Evolutionary conservation across 257 asterid species (phyloP).

Genomic region (Coffea eugenioides): DNA sequence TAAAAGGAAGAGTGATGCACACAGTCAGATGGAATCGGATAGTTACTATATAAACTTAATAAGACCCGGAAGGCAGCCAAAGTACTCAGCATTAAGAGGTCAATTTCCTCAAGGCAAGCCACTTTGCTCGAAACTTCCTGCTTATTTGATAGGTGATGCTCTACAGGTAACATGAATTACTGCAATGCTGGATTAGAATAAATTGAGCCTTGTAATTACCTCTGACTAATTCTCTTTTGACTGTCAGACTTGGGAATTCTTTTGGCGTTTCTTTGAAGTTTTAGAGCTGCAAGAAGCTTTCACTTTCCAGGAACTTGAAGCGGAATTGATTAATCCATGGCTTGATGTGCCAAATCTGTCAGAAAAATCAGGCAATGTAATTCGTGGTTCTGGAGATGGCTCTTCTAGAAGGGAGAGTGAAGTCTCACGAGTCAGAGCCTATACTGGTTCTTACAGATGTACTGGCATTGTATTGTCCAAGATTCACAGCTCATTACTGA

Average conservation of each 20-base stretch:
- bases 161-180: constrained; percentile 59
- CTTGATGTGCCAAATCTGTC: constrained; percentile 39
- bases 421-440: constrained; percentile 40
- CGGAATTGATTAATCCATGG: constrained; percentile 78
- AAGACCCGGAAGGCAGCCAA: constrained; percentile 35
- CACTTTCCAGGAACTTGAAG: constrained; percentile 75
- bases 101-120: constrained; percentile 74
- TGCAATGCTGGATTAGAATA: constrained; percentile 1
- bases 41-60: constrained; percentile 39
- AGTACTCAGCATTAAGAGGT: constrained; percentile 42
- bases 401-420: constrained; percentile 31
- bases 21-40: constrained; percentile 26
- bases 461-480: constrained; percentile 59
- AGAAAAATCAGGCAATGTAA: constrained; percentile 30
- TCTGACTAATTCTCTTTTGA: constrained; percentile 27
- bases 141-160: constrained; percentile 76
- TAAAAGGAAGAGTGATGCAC: constrained; percentile 47
- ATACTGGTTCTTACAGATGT: constrained; percentile 30
- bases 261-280: constrained; percentile 69
- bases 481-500: constrained; percentile 58
- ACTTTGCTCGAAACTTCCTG: constrained; percentile 66
- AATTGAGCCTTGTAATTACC: constrained; percentile 12
- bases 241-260: constrained; percentile 83
- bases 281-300: constrained; percentile 65
- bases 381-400: constrained; percentile 34